Evolutionary conservation across 192 early-diverging fungal species (phyloP).

Genomic region (Cladochytrium replicatum): DNA sequence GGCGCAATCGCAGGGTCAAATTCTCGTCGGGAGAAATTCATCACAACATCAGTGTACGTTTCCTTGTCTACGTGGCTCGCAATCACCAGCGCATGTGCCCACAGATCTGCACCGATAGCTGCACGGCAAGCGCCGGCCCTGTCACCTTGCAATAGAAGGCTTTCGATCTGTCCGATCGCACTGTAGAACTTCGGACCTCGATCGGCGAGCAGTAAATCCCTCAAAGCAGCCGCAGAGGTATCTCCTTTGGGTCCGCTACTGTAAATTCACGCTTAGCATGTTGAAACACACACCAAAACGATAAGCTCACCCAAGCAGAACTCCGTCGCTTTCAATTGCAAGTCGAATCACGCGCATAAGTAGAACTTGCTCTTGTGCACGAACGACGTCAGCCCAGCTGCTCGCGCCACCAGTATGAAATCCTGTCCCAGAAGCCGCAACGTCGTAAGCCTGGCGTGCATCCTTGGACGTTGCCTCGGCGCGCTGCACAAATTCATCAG

Average conservation of each 20-base stretch:
- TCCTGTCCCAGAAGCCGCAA: too few species aligned
- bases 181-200: too few species aligned
- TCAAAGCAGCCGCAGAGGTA: constrained; percentile 30
- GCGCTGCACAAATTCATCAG: constrained; percentile 8
- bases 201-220: too few species aligned
- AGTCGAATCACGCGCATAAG: too few species aligned
- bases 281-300: too few species aligned
- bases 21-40: constrained; percentile 52
- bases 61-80: constrained; percentile 78
- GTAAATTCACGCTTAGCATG: too few species aligned
- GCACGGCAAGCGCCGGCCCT: constrained; percentile 41
- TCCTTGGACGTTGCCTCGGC: constrained; percentile 11
- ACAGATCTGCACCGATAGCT: constrained; percentile 47
- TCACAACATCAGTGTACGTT: constrained; percentile 69
- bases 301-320: constrained; percentile 38
- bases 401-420: too few species aligned
- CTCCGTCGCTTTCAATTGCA: constrained; percentile 59
- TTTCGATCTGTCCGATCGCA: constrained; percentile 50
- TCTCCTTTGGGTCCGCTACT: not conserved
- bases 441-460: too few species aligned
- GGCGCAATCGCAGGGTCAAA: constrained; percentile 8
- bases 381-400: too few species aligned
- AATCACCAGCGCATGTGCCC: constrained; percentile 87
- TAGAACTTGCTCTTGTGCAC: too few species aligned
- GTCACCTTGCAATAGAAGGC: constrained; percentile 50